These are phyloP conservation scores for Hanseniaspora valbyensis DNA, from an alignment of 805 yeast genomes.

Conservation along the genomic window DNA sequence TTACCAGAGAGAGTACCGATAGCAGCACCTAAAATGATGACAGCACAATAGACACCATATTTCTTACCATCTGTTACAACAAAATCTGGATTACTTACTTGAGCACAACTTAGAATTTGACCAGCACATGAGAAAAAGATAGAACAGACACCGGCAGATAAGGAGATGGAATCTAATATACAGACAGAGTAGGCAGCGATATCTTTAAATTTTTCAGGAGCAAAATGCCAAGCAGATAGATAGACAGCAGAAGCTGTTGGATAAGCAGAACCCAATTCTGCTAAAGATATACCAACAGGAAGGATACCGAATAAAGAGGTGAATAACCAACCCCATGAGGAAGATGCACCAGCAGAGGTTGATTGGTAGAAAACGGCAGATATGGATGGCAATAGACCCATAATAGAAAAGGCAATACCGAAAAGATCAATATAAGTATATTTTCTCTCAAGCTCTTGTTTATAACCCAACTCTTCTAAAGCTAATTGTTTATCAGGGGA, in stretches of 20 bases:
- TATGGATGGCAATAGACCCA: slow-evolving; percentile 52
- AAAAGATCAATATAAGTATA: slow-evolving; percentile 55
- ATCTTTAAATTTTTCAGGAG: slow-evolving; percentile 38
- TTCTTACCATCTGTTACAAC: slow-evolving; percentile 39
- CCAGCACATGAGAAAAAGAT: slow-evolving; percentile 50
- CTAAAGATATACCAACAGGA: slow-evolving; percentile 42
- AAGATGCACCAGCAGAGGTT: slow-evolving; percentile 45
- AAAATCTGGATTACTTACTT: slow-evolving; percentile 36
- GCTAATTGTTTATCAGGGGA: slow-evolving; percentile 14
- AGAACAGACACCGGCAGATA: slow-evolving; percentile 48
- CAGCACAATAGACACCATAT: slow-evolving; percentile 52
- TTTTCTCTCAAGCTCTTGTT: slow-evolving; percentile 54
- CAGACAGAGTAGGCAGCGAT: slow-evolving; percentile 48
- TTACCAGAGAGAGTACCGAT: slow-evolving; percentile 45
- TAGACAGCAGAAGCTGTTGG: slow-evolving; percentile 62
- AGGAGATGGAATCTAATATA: slow-evolving; percentile 47
- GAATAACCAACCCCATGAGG: slow-evolving; percentile 57
- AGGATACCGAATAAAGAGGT: slow-evolving; percentile 37
- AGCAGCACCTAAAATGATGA: slow-evolving; percentile 38
- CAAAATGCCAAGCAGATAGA: slow-evolving; percentile 48
- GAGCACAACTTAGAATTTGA: slow-evolving; percentile 40
- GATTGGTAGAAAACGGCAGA: slow-evolving; percentile 44
- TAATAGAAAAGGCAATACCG: slow-evolving; percentile 60
- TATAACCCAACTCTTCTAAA: slow-evolving; percentile 51
- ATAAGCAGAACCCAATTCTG: slow-evolving; percentile 48